These are phyloP conservation scores for Colletotrichum abscissum DNA, from an alignment of 2,329 filamentous ascomycete genomes.

Conservation along the genomic window DNA sequence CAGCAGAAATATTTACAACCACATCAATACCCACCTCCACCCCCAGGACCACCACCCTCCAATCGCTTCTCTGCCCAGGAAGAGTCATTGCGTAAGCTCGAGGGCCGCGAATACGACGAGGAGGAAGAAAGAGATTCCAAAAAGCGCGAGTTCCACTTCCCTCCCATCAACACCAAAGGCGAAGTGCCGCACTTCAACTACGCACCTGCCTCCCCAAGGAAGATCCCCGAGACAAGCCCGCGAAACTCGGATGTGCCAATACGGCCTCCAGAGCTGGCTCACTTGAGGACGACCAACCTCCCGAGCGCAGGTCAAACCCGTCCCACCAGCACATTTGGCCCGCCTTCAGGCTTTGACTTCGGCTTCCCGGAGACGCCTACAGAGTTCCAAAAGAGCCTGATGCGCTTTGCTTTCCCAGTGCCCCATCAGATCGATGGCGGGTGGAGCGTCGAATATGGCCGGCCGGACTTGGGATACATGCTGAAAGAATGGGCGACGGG, in stretches of 20 bases:
- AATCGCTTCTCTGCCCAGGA: slow-evolving; percentile 51
- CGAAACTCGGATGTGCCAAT: slow-evolving; percentile 43
- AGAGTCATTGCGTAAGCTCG: slow-evolving; percentile 60
- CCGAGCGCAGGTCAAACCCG: slow-evolving; percentile 46
- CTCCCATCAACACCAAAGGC: slow-evolving; percentile 59
- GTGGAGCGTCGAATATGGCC: slow-evolving; percentile 92
- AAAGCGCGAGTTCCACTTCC: slow-evolving; percentile 66
- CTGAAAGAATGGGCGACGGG: slow-evolving; percentile 83
- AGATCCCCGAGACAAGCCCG: slow-evolving; percentile 38
- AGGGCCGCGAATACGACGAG: slow-evolving; percentile 59
- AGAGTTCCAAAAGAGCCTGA: slow-evolving; percentile 87
- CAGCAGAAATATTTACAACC: slow-evolving; percentile 72
- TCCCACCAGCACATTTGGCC: slow-evolving; percentile 68
- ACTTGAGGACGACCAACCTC: slow-evolving; percentile 62
- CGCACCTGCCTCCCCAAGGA: slow-evolving; percentile 56
- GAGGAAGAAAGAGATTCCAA: slow-evolving; percentile 50
- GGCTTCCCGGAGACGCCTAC: slow-evolving; percentile 88
- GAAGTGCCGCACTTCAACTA: slow-evolving; percentile 70
- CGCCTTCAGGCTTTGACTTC: slow-evolving; percentile 76
- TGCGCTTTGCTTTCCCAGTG: slow-evolving; percentile 88
- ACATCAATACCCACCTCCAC: slow-evolving; percentile 49
- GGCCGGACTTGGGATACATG: slow-evolving; percentile 89
- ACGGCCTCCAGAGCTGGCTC: slow-evolving; percentile 65
- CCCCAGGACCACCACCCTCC: slow-evolving; percentile 44
- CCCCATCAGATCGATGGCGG: slow-evolving; percentile 78